These are phyloP conservation scores for Ophiocordyceps australis DNA, from an alignment of 2,329 filamentous ascomycete genomes.

Conservation along the genomic window DNA sequence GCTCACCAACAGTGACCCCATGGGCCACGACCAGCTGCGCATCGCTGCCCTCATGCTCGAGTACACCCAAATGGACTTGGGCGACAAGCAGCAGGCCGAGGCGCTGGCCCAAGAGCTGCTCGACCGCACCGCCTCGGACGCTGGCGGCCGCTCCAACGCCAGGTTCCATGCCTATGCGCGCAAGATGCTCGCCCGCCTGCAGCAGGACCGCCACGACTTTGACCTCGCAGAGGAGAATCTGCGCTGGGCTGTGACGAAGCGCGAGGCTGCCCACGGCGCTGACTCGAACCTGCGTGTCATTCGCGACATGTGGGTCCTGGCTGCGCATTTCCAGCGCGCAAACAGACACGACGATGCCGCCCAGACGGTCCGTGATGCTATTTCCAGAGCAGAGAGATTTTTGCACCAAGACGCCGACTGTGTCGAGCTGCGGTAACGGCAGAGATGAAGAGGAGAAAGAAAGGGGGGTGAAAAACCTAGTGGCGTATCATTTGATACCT, in stretches of 20 bases:
- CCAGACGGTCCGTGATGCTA: constrained; percentile 12
- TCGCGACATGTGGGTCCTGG: constrained; percentile 19
- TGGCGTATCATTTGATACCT: too few species aligned
- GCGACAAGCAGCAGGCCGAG: constrained; percentile 12
- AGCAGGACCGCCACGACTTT: constrained; percentile 14
- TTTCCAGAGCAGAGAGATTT: constrained; percentile 13
- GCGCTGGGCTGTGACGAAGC: constrained; percentile 12
- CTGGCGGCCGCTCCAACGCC: constrained; percentile 9
- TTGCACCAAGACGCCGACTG: constrained; percentile 8
- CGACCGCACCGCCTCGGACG: constrained; percentile 7
- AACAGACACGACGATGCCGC: constrained; percentile 10
- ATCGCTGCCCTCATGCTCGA: constrained; percentile 15
- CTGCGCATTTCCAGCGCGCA: constrained; percentile 12
- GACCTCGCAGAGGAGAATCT: constrained; percentile 14
- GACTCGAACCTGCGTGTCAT: constrained; percentile 16
- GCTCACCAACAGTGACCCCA: constrained; percentile 2
- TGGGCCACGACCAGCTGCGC: constrained; percentile 10
- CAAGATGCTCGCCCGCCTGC: constrained; percentile 17
- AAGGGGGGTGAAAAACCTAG: too few species aligned
- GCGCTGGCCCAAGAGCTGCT: constrained; percentile 11
- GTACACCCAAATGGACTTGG: constrained; percentile 19
- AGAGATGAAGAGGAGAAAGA: too few species aligned
- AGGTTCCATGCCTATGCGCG: constrained; percentile 19
- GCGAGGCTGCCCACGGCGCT: constrained; percentile 16
- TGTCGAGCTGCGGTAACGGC: too few species aligned